Percentiles rank a stretch among this genome's conserved stretches.
Conservation (phyloP, 768 basidiomycete genomes). For the Lanmaoa pseudosensibilis region DNA sequence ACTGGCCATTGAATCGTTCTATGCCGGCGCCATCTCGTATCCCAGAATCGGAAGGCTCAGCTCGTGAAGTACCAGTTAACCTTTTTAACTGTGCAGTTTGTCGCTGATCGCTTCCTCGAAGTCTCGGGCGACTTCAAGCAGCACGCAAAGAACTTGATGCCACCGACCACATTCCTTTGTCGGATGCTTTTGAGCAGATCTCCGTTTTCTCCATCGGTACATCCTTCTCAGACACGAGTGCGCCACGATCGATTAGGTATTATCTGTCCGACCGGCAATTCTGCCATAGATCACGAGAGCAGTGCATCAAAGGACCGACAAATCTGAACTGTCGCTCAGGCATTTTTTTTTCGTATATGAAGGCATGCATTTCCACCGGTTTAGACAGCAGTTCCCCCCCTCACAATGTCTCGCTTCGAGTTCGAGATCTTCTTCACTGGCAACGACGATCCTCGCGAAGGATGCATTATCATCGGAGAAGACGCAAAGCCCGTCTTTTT, state of each 20-base stretch:
- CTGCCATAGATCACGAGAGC: conserved; percentile 51
- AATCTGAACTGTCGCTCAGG: conserved; percentile 30
- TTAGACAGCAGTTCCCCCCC: conserved; percentile 3
- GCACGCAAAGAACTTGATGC: conserved; percentile 10
- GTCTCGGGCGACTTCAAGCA: background rate
- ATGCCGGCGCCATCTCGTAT: background rate
- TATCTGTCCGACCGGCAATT: conserved; percentile 45
- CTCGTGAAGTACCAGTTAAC: conserved; percentile 27
- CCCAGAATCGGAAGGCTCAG: conserved; percentile 16
- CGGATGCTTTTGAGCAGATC: conserved; percentile 23
- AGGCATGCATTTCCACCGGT: conserved; percentile 13
- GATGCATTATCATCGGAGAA: conserved; percentile 67
- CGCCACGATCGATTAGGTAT: conserved; percentile 50
- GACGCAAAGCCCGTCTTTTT: conserved; percentile 59
- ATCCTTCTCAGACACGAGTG: conserved; percentile 39
- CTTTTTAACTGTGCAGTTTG: conserved; percentile 29
- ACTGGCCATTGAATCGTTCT: background rate
- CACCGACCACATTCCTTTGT: conserved; percentile 4
- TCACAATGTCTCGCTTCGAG: conserved; percentile 37
- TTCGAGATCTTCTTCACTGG: conserved; percentile 71
- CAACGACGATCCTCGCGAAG: conserved; percentile 62
- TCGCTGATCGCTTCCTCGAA: conserved; percentile 22
- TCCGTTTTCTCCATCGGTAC: conserved; percentile 15
- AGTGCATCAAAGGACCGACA: conserved; percentile 21
- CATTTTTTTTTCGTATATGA: conserved; percentile 29